Evolutionary conservation across 2,329 filamentous ascomycete genomes (phyloP), one percentile per base, ranked within the genome.

Genomic region (Catunica adiposa): DNA sequence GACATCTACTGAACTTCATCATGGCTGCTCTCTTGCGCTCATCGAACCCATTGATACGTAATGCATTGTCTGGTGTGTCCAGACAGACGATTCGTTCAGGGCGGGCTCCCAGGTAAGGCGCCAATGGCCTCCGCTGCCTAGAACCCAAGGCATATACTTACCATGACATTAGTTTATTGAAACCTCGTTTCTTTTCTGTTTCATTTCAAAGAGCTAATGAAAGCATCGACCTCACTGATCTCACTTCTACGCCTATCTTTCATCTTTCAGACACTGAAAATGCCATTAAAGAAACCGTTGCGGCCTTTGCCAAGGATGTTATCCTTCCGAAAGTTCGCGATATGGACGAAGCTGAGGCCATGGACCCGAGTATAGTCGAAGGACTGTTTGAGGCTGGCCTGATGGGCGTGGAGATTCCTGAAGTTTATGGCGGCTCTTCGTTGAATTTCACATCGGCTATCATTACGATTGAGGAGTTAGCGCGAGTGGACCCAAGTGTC

Each of bases 391-490:
- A 98, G 73, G 89, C 97, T 67, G 92, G 92, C 0, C 74, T 98
- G 52, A 98, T 98, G 92, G 85, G 89, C 60, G 79, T 98, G 61
- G 92, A 98, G 73, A 95, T 98, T 57, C 90, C 92, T 15, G 92
- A 98, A 70, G 89, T 96, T 69, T 98, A 84, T 66, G 92, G 92
- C 59, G 92, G 92, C 59, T 87, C 90, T 0, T 92, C 89, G 62
- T 97, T 98, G 92, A 96, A 96, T 78, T 98, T 98, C 71, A 97
- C 92, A 0, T 75, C 89, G 1, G 90, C 89, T 59, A 95, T 98
- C 66, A 83, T 98, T 47, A 90, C 87, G 26, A 98, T 98, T 63
- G 92, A 98, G 72, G 92, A 98, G 75, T 75, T 98, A 59, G 92
- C 92, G 0, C 80, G 89, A 57, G 86, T 94, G 17, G 92, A 98